These are phyloP conservation scores for Hypoxylon fragiforme DNA, from an alignment of 495 filamentous ascomycete genomes.

Conservation along the genomic window DNA sequence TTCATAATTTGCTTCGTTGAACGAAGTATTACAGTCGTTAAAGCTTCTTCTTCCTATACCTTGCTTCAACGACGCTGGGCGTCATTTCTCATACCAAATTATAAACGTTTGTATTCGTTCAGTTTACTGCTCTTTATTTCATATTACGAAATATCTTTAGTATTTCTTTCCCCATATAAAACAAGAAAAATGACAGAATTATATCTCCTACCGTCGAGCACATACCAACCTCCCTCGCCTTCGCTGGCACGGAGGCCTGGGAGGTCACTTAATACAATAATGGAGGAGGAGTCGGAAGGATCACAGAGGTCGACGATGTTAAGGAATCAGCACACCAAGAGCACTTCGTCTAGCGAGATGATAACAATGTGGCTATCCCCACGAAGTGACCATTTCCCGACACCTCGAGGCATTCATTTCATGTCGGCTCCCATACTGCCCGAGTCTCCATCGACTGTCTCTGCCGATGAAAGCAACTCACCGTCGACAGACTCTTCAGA, in stretches of 20 bases:
- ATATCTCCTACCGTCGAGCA: constrained; percentile 60
- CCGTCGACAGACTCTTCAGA: constrained; percentile 55
- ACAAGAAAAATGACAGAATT: constrained; percentile 59
- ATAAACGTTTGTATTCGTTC: constrained; percentile 15
- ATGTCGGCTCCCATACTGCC: constrained; percentile 57
- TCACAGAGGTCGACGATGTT: constrained; percentile 28
- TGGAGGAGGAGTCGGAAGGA: constrained; percentile 64
- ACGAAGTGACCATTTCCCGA: constrained; percentile 64
- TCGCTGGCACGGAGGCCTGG: constrained; percentile 69
- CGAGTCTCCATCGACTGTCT: constrained; percentile 48
- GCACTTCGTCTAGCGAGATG: constrained; percentile 51
- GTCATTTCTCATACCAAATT: constrained; percentile 39
- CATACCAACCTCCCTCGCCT: constrained; percentile 63
- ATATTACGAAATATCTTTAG: background rate
- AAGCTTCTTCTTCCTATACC: constrained; percentile 24
- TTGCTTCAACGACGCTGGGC: constrained; percentile 48
- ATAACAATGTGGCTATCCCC: constrained; percentile 61
- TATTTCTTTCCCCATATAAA: constrained; percentile 34
- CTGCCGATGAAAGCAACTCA: constrained; percentile 52
- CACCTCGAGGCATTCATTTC: constrained; percentile 60
- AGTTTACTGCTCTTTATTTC: background rate
- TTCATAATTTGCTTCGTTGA: constrained; percentile 53
- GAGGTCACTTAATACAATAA: constrained; percentile 81
- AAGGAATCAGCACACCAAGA: constrained; percentile 38
- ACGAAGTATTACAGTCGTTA: constrained; percentile 52